Evolutionary conservation across 805 yeast genomes (phyloP).

Genomic region (Candida khao-thaluensis): DNA sequence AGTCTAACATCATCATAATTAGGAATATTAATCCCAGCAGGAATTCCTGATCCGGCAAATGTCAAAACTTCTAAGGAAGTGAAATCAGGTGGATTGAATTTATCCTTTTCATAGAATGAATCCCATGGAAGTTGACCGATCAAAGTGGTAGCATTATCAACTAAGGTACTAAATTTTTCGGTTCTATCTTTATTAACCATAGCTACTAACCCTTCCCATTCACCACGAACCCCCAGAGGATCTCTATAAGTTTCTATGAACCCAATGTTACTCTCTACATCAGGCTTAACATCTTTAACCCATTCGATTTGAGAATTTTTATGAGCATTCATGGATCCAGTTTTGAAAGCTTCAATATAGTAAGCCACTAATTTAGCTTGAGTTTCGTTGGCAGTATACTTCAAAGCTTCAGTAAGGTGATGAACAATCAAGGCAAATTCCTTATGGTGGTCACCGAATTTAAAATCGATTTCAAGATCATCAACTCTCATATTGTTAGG

Average conservation of each 20-base stretch:
- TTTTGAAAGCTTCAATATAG: slow-evolving; percentile 67
- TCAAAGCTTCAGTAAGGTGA: slow-evolving; percentile 54
- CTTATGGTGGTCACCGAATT: slow-evolving; percentile 74
- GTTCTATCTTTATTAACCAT: slow-evolving; percentile 88
- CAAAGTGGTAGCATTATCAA: slow-evolving; percentile 61
- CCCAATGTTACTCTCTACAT: slow-evolving; percentile 72
- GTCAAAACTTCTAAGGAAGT: slow-evolving; percentile 87
- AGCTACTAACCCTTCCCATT: slow-evolving; percentile 90
- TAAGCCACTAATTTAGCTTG: slow-evolving; percentile 64
- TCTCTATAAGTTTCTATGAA: slow-evolving; percentile 92
- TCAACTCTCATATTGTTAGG: slow-evolving; percentile 43
- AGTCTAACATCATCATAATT: slow-evolving; percentile 87
- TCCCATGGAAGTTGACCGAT: slow-evolving; percentile 78
- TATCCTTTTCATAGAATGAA: slow-evolving; percentile 71
- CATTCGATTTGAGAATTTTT: slow-evolving; percentile 80
- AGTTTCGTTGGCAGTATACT: slow-evolving; percentile 69
- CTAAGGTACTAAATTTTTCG: slow-evolving; percentile 70
- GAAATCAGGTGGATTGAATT: slow-evolving; percentile 89
- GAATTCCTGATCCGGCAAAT: slow-evolving; percentile 86
- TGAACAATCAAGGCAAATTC: slow-evolving; percentile 63
- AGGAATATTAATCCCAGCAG: slow-evolving; percentile 92
- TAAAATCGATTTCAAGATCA: slow-evolving; percentile 47
- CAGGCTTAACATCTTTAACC: slow-evolving; percentile 85
- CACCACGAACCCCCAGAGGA: slow-evolving; percentile 89
- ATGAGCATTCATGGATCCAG: slow-evolving; percentile 85